phyloP scores from a whole-genome alignment of 2,329 filamentous ascomycete species.

The Furcasterigmium furcatum region DNA sequence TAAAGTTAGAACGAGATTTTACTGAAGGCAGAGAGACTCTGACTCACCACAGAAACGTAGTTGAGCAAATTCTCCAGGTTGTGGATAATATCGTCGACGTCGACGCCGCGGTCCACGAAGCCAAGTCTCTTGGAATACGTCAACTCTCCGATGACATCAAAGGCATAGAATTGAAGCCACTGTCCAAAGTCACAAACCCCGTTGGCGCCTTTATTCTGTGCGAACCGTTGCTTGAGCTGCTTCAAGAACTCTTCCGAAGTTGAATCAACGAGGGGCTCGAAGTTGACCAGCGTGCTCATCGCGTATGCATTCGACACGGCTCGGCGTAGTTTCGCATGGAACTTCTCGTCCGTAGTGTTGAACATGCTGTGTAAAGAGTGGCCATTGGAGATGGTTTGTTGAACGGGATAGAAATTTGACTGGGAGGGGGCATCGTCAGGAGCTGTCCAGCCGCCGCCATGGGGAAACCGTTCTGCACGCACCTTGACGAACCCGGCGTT shows the following conservation, averaged over 20 bases:
- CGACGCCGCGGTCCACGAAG: constrained; percentile 29
- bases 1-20: not conserved
- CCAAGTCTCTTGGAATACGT: constrained; percentile 29
- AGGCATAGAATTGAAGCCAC: constrained; percentile 35
- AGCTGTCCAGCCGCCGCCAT: too few species aligned
- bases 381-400: constrained; percentile 22
- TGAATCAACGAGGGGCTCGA: constrained; percentile 30
- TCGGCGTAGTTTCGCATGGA: constrained; percentile 34
- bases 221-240: constrained; percentile 7
- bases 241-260: constrained; percentile 15
- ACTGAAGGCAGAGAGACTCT: not conserved
- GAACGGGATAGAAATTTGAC: constrained; percentile 23
- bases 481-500: constrained; percentile 82
- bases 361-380: constrained; percentile 26
- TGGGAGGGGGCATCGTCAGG: not conserved
- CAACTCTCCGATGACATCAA: constrained; percentile 33
- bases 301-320: constrained; percentile 34
- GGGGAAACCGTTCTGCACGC: constrained; percentile 4
- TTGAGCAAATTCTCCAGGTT: constrained; percentile 15
- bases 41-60: constrained; percentile 1
- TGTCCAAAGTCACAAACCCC: constrained; percentile 24
- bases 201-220: not conserved
- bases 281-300: constrained; percentile 34
- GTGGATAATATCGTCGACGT: constrained; percentile 22
- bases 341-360: constrained; percentile 31